Conservation (phyloP, 495 filamentous ascomycete species). For the Arthonia radiata region DNA sequence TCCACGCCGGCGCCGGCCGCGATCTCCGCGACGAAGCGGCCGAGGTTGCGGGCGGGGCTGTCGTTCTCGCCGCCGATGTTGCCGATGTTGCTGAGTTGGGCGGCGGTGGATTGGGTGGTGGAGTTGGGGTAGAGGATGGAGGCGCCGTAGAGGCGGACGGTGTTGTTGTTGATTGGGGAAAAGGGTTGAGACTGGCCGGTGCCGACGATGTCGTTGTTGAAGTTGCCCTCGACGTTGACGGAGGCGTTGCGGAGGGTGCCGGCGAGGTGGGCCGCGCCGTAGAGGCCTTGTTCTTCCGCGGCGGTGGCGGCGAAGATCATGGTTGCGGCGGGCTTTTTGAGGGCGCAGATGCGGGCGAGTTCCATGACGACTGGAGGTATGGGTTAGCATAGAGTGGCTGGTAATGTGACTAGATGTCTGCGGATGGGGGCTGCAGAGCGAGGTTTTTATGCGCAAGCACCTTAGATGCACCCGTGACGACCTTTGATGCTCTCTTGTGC, state of each 20-base stretch:
- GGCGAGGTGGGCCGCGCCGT: slow-evolving; percentile 21
- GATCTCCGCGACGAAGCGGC: slow-evolving; percentile 22
- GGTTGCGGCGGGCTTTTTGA: slow-evolving; percentile 18
- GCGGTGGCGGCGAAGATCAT: slow-evolving; percentile 27
- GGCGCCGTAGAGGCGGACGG: slow-evolving; percentile 24
- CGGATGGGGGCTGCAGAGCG: too few relatives aligned
- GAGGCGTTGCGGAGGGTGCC: slow-evolving; percentile 19
- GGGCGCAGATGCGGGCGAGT: slow-evolving; percentile 21
- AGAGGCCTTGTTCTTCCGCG: slow-evolving; percentile 27
- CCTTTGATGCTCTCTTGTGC: not conserved
- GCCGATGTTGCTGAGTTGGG: slow-evolving; percentile 15
- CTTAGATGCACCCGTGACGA: too few relatives aligned
- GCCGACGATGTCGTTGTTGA: slow-evolving; percentile 28
- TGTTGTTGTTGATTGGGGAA: slow-evolving; percentile 3
- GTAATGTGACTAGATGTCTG: too few relatives aligned
- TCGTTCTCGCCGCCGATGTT: slow-evolving; percentile 22
- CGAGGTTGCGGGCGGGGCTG: slow-evolving; percentile 25
- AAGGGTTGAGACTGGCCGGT: slow-evolving; percentile 16
- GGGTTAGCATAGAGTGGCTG: too few relatives aligned
- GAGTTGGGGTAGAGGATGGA: slow-evolving; percentile 16
- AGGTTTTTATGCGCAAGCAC: too few relatives aligned
- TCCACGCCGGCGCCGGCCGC: slow-evolving; percentile 8
- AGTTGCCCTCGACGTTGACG: slow-evolving; percentile 24
- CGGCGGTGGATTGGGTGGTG: slow-evolving; percentile 11
- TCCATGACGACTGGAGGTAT: slow-evolving; percentile 21